phyloP scores from a whole-genome alignment of 441 rosid genomes.

The Metrosideros polymorpha region DNA sequence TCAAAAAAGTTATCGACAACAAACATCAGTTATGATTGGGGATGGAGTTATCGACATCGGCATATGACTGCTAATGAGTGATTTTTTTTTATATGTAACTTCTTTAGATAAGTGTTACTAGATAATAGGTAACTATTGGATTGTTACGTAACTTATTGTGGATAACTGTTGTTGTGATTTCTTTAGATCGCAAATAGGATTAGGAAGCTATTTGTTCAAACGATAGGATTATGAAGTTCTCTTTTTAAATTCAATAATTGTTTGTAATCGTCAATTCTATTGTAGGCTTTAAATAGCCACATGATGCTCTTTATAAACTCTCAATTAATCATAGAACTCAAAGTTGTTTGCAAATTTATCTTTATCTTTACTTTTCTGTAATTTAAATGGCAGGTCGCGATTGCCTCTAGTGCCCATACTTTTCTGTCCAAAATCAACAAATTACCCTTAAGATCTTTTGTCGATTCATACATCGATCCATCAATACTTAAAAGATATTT shows the following conservation, averaged over 20 bases:
- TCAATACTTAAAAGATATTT: too few species aligned
- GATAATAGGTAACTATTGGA: not conserved
- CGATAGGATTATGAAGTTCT: not conserved
- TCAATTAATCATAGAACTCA: rapidly evolving
- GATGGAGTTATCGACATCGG: not conserved
- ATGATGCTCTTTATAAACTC: rapidly evolving
- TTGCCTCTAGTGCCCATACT: too few species aligned
- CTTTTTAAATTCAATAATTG: rapidly evolving
- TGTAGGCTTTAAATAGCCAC: not conserved
- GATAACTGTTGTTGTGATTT: not conserved
- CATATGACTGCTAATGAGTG: too few species aligned
- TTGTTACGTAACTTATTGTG: not conserved
- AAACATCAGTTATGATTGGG: rapidly evolving
- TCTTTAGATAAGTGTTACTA: not conserved
- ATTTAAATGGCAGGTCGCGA: too few species aligned
- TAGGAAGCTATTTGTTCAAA: not conserved
- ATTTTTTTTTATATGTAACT: too few species aligned
- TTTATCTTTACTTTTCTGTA: too few species aligned
- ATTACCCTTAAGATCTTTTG: too few species aligned
- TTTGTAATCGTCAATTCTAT: rapidly evolving
- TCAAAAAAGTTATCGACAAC: rapidly evolving
- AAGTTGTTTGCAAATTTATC: too few species aligned
- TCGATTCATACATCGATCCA: too few species aligned
- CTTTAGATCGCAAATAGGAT: not conserved
- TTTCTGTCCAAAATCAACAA: too few species aligned